Base-by-base conservation (phyloP, 2,329 filamentous ascomycete genomes). In the Emergomyces orientalis region DNA sequence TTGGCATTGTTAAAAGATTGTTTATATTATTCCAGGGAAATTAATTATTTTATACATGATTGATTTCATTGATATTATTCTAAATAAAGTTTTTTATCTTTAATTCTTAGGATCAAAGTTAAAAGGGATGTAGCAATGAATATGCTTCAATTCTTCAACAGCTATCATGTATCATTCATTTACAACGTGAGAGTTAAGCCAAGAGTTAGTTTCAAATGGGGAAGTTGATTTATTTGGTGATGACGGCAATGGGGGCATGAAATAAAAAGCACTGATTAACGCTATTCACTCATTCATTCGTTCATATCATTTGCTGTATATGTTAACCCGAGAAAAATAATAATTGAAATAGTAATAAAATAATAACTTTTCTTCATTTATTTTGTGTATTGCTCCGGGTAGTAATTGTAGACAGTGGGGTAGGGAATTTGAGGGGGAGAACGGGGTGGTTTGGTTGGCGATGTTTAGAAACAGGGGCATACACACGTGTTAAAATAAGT, bases 331-430 rank as follows among this genome's bases (percentile, higher is more conserved):
- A 4, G 54, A 56, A 19, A 56, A 56, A 25, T 39, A n/a, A 56
- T 22, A n/a, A 39, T 37, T 41, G 51, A 32, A 34, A 34, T 34
- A 22, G 11, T n/a, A n/a, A 56, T 56, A 32, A 39, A 59, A 58
- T n/a, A 59, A 59, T 43, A 47, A 59, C 57, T 59, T 59, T 59
- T 59, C 57, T 45, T 47, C 17, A 49, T 49, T 39, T 59, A 32
- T 59, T 45, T 49, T 59, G 57, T 59, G 13, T 47, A 59, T 34
- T 49, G 39, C 30, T 43, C 30, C 57, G 13, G 14, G 43, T 1
- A 13, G 17, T n/a, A 27, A 22, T 55, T 39, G 52, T 37, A 55
- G 52, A 55, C 25, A 19, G 32, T 4, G 14, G 52, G 19, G 52
- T 2, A 55, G 17, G 30, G 52, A 22, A 37, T 22, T 47, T 47